Base-by-base conservation (phyloP, 2,329 filamentous ascomycete species). In the Atkinsonella hypoxylon region DNA sequence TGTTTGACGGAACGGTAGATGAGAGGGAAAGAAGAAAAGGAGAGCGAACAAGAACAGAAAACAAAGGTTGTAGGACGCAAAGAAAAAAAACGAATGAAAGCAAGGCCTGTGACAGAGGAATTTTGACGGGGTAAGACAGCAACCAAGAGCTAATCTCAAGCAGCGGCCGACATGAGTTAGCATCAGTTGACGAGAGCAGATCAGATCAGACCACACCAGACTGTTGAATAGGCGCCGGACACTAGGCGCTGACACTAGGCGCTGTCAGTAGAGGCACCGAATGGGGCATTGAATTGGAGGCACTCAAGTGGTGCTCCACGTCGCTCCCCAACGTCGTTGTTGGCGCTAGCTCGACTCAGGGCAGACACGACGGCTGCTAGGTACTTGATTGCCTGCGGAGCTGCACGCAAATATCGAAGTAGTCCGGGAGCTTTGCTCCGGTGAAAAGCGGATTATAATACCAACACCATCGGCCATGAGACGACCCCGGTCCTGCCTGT, bases 381-480 rank as follows among this genome's bases (percentile, higher is more conserved):
- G 31, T 46, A 46, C 44, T 36, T 30, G 22, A 10, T n/a, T 11
- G 22, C n/a, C 36, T 11, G 22, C 20, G 10, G 20, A 34, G 12
- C 32, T 15, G 10, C 32, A 20, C 36, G 20, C 26, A 15, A 17
- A 32, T 12, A 9, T 34, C 9, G 18, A 22, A 39, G 32, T 45
- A 38, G 18, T 17, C 38, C 50, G 50, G 22, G 50, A 48, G 46
- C 46, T 45, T 45, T 48, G 1, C 46, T 45, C 50, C 46, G 41
- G 18, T 4, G 8, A 46, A 51, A 51, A 48, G 45, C 41, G 46
- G 50, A 36, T 22, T 40, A 10, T 20, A 26, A 38, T 34, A 43
- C 44, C 38, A 36, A 41, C 17, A 47, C 26, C 17, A 30, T 15
- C 20, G 12, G 36, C 46, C 45, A 38, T 39, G 8, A 15, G 38